Percentiles rank a stretch among this genome's conserved stretches.
These are phyloP conservation scores for Coemansia erecta DNA, from an alignment of 192 early-diverging fungal species.

Conservation along the genomic window DNA sequence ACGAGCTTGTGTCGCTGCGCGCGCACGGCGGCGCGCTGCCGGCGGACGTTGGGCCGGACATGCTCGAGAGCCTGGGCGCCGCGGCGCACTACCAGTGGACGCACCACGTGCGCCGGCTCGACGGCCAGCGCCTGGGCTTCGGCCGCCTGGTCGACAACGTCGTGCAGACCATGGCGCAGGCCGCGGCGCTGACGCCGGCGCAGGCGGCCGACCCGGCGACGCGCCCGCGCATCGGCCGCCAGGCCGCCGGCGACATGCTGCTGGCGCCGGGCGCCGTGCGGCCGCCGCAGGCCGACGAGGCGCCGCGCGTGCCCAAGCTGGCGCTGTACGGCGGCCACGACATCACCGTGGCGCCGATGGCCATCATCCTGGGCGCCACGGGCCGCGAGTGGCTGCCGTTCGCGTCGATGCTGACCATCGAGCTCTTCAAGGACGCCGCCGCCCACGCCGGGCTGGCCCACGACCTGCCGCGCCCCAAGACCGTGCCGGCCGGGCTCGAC, in stretches of 20 bases:
- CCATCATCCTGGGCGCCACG: constrained; percentile 21
- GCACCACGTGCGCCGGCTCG: background rate
- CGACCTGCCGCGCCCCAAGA: constrained; percentile 8
- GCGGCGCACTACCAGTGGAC: constrained; percentile 35
- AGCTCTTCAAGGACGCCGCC: constrained; percentile 31
- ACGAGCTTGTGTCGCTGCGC: constrained; percentile 32
- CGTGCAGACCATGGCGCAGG: constrained; percentile 29
- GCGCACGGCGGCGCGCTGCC: constrained; percentile 39
- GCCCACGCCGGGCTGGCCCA: background rate
- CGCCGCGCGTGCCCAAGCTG: constrained; percentile 25
- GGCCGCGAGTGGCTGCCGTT: constrained; percentile 30
- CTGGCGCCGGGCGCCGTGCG: constrained; percentile 21
- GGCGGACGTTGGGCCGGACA: constrained; percentile 11
- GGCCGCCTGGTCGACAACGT: constrained; percentile 28
- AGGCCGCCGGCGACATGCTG: constrained; percentile 17
- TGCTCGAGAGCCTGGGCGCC: constrained; percentile 19
- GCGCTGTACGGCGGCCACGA: constrained; percentile 38
- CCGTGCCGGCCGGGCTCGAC: background rate
- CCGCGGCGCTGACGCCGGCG: background rate
- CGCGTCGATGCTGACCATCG: constrained; percentile 40
- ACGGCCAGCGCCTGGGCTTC: constrained; percentile 37
- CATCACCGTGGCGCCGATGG: constrained; percentile 26
- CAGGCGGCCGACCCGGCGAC: background rate
- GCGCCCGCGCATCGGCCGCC: constrained; percentile 13
- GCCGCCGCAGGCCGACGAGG: constrained; percentile 3